A percentile compares a stretch with the other conserved stretches of the same genome.
These are phyloP conservation scores for Dioscorea dumetorum DNA, from an alignment of 106 monocot genomes.

Conservation along the genomic window DNA sequence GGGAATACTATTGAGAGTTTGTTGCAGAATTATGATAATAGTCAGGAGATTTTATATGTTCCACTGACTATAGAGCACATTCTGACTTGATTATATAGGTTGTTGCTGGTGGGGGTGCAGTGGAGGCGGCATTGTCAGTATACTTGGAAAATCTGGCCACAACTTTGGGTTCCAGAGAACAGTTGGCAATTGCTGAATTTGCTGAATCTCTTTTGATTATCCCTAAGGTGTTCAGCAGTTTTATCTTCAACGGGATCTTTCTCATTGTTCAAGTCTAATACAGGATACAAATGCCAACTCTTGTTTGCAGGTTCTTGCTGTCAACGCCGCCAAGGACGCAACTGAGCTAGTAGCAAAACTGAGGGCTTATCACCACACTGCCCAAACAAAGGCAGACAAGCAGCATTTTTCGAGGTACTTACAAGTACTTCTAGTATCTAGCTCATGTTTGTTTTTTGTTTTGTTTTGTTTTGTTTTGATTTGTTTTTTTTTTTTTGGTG, in stretches of 20 bases:
- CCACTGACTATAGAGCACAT: too few species aligned
- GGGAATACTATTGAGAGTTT: too few species aligned
- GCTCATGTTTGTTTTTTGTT: too few species aligned
- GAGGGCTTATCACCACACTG: conserved; percentile 88
- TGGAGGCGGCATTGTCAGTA: conserved; percentile 70
- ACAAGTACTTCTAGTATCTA: too few species aligned
- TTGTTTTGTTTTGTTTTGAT: too few species aligned
- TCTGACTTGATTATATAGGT: conserved; percentile 28
- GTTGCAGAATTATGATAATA: too few species aligned
- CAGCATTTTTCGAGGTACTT: conserved; percentile 82
- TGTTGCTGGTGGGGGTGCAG: conserved; percentile 87
- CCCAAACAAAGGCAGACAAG: conserved; percentile 93
- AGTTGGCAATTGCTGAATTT: conserved; percentile 72
- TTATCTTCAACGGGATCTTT: neutral
- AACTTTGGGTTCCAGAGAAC: conserved; percentile 70
- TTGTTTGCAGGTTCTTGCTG: conserved; percentile 68
- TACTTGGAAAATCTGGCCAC: conserved; percentile 75
- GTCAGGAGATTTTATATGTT: too few species aligned
- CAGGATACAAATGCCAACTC: neutral
- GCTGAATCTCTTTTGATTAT: conserved; percentile 68
- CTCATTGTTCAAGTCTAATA: neutral
- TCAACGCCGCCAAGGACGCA: conserved; percentile 98
- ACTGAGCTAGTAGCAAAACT: conserved; percentile 95
- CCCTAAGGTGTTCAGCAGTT: conserved; percentile 34
- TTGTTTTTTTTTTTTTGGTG: too few species aligned